Evolutionary conservation across 352 stramenopile genomes (phyloP).

Genomic region (Phytophthora vignae): DNA sequence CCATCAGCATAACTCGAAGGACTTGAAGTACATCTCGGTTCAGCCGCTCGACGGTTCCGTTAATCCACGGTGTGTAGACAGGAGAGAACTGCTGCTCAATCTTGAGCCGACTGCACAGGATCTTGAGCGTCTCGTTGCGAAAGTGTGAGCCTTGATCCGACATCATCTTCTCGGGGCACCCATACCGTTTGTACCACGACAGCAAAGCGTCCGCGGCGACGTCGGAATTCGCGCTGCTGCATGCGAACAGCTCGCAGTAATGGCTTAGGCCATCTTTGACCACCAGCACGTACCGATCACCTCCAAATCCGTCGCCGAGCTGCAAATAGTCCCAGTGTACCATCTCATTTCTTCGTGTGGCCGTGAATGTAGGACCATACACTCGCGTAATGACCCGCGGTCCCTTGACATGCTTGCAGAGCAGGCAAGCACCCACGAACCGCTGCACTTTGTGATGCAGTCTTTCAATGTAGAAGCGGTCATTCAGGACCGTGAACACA

Average conservation of each 20-base stretch:
- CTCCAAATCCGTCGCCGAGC: not conserved
- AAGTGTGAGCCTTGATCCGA: not conserved
- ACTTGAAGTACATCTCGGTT: not conserved
- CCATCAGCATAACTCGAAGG: not conserved
- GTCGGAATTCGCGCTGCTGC: not conserved
- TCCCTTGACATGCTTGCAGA: not conserved
- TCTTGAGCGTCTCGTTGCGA: not conserved
- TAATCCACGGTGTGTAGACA: not conserved
- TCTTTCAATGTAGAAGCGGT: not conserved
- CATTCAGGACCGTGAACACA: not conserved
- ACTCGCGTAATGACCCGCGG: not conserved
- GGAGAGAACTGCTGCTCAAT: not conserved
- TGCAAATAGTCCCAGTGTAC: constrained; percentile 1
- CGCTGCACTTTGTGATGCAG: not conserved
- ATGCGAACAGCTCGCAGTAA: not conserved
- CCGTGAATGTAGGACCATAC: not conserved
- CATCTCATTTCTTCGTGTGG: not conserved
- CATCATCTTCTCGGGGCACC: not conserved
- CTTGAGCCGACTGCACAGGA: not conserved
- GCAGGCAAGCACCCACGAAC: not conserved
- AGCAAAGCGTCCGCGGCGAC: not conserved
- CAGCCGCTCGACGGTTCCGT: not conserved
- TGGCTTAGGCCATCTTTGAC: not conserved
- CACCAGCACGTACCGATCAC: not conserved
- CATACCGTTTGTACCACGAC: not conserved